A percentile compares a stretch with the other conserved stretches of the same genome.
These are phyloP conservation scores for Beauveria sp. DNA, from an alignment of 2,329 filamentous ascomycete species.

Conservation along the genomic window DNA sequence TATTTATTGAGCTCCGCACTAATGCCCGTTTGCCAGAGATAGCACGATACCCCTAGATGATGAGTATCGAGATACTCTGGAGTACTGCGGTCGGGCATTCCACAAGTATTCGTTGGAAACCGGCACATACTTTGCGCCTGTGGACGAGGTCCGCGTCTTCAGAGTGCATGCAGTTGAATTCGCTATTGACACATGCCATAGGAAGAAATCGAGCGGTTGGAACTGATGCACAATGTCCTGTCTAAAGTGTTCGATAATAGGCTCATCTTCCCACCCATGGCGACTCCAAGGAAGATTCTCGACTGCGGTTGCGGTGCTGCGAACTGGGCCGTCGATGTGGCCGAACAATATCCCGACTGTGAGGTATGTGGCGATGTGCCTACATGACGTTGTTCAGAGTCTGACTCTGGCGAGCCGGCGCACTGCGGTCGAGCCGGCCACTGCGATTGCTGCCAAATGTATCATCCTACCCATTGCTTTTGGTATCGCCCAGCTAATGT, in stretches of 20 bases:
- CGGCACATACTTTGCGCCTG: slow-evolving; percentile 57
- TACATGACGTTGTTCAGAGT: neutral
- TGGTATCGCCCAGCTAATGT: neutral
- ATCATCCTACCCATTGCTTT: neutral
- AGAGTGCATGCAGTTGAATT: slow-evolving; percentile 11
- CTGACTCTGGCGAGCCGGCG: neutral
- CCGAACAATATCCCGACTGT: slow-evolving; percentile 53
- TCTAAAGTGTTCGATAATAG: slow-evolving; percentile 56
- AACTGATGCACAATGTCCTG: slow-evolving; percentile 55
- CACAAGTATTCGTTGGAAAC: slow-evolving; percentile 61
- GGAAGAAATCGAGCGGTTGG: slow-evolving; percentile 61
- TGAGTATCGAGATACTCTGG: slow-evolving; percentile 49
- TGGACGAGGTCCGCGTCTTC: slow-evolving; percentile 55
- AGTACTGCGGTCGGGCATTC: slow-evolving; percentile 55
- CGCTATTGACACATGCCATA: slow-evolving; percentile 24
- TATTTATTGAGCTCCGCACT: neutral
- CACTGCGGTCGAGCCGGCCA: neutral
- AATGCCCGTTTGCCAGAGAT: slow-evolving; percentile 28
- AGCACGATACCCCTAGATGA: slow-evolving; percentile 49
- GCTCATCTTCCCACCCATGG: slow-evolving; percentile 62
- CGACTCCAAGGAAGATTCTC: slow-evolving; percentile 49
- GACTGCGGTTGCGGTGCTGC: slow-evolving; percentile 69
- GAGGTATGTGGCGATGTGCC: slow-evolving; percentile 41
- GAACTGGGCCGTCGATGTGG: slow-evolving; percentile 63
- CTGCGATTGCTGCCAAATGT: neutral